Conservation (phyloP, 257 asterid genomes). For the Datura wrightii region DNA sequence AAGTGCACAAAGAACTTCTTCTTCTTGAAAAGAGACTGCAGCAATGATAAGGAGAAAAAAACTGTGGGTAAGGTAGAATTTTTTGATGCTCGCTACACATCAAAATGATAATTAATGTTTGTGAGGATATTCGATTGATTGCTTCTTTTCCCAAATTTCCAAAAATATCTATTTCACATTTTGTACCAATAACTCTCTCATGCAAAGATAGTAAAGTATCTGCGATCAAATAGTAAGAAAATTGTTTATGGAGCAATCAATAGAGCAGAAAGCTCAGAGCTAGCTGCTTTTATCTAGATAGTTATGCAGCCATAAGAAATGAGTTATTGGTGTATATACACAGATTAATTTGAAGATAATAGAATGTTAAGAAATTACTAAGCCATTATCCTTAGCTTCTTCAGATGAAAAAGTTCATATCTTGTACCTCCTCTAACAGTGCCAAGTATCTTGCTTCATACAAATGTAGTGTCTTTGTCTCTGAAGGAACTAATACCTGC, state of each 20-base stretch:
- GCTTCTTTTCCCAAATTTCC: neutral
- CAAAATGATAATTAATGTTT: neutral
- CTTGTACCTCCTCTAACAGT: slow-evolving; percentile 73
- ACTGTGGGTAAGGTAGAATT: neutral
- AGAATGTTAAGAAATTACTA: slow-evolving; percentile 20
- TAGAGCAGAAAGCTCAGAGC: neutral
- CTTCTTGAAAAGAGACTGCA: slow-evolving; percentile 65
- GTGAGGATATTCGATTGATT: neutral
- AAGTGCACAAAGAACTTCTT: slow-evolving; percentile 74
- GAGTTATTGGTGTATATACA: neutral
- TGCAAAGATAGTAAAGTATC: neutral
- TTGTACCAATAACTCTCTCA: neutral
- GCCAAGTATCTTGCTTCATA: slow-evolving; percentile 88
- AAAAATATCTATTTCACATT: neutral
- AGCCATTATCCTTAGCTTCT: slow-evolving; percentile 12
- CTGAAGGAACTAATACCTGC: slow-evolving; percentile 82
- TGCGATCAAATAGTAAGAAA: neutral
- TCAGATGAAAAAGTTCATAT: neutral
- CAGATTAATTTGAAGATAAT: neutral
- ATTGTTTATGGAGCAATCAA: neutral
- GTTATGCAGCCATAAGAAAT: neutral
- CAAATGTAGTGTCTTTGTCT: slow-evolving; percentile 71
- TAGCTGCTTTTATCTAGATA: neutral
- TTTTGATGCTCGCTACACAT: neutral
- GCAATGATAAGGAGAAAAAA: neutral